phyloP scores from a whole-genome alignment of 768 basidiomycete genomes.

The Ramaria sp. region DNA sequence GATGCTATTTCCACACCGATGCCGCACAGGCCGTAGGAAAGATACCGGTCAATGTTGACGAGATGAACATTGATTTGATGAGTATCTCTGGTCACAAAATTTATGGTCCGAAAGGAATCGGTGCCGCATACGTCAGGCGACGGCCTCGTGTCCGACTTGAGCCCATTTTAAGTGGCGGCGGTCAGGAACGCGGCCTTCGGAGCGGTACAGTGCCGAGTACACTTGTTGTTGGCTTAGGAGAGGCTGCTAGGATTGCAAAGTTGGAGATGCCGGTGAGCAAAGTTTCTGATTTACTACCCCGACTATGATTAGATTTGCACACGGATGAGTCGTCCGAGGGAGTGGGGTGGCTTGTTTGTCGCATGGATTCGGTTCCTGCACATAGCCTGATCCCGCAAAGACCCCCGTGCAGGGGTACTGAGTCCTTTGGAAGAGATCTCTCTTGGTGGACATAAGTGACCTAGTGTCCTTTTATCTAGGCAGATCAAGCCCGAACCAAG shows the following conservation, averaged over 20 bases:
- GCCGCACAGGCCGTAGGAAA: constrained; percentile 94
- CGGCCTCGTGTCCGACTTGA: constrained; percentile 89
- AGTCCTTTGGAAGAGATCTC: constrained; percentile 19
- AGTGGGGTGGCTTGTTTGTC: constrained; percentile 27
- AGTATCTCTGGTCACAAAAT: constrained; percentile 96
- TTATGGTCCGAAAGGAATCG: constrained; percentile 95
- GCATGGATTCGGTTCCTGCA: constrained; percentile 8
- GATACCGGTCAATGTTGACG: constrained; percentile 87
- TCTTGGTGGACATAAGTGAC: neutral
- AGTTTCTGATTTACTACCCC: constrained; percentile 11
- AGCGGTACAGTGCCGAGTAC: constrained; percentile 90
- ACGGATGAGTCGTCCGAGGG: constrained; percentile 26
- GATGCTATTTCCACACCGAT: constrained; percentile 93
- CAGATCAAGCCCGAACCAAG: constrained; percentile 68
- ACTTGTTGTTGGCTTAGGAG: constrained; percentile 86
- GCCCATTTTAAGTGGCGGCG: constrained; percentile 91
- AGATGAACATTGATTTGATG: constrained; percentile 90
- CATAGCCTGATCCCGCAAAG: constrained; percentile 47
- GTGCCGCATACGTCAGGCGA: constrained; percentile 88
- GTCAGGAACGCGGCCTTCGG: constrained; percentile 90
- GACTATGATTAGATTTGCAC: constrained; percentile 40
- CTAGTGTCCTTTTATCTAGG: constrained; percentile 30
- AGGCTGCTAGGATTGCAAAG: constrained; percentile 86
- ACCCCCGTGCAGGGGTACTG: constrained; percentile 93
- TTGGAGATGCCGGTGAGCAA: constrained; percentile 84